Evolutionary conservation across 441 rosid species (phyloP).

Genomic region (Eruca vesicaria): DNA sequence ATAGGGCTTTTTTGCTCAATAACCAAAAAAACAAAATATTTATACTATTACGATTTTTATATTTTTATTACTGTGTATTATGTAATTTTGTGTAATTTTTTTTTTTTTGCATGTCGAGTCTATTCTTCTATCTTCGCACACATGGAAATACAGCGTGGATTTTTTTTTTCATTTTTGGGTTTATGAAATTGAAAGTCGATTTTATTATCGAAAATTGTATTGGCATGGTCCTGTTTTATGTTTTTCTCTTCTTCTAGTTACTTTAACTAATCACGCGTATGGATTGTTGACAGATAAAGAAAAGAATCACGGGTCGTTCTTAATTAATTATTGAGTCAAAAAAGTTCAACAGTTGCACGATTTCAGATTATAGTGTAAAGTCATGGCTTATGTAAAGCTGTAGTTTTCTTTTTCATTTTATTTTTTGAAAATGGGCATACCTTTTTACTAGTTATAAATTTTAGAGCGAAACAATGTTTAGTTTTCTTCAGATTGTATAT

Average conservation of each 20-base stretch:
- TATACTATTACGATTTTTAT: neutral
- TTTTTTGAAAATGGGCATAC: neutral
- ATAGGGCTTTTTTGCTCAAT: too few relatives aligned
- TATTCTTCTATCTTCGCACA: slow-evolving; percentile 26
- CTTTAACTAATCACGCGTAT: slow-evolving; percentile 31
- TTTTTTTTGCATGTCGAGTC: slow-evolving; percentile 27
- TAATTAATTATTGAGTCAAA: slow-evolving; percentile 19
- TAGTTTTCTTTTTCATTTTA: neutral
- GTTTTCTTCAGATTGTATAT: neutral
- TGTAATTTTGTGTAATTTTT: neutral
- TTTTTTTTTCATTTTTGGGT: slow-evolving; percentile 33
- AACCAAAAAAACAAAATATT: too few relatives aligned
- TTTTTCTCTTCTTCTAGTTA: neutral
- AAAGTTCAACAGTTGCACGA: neutral
- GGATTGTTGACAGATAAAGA: slow-evolving; percentile 26
- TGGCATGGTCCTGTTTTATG: slow-evolving; percentile 14
- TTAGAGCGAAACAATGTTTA: neutral
- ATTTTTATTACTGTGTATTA: neutral
- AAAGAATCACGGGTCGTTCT: slow-evolving; percentile 33
- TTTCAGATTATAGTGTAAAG: neutral
- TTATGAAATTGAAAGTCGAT: slow-evolving; percentile 33
- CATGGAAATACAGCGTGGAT: slow-evolving; percentile 40
- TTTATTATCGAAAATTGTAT: slow-evolving; percentile 19
- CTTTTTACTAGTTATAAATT: neutral
- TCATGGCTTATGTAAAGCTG: neutral